Percentiles rank a stretch among this genome's conserved stretches.
These are phyloP conservation scores for Coemansia sp. DNA, from an alignment of 192 early-diverging fungal genomes.

Conservation along the genomic window DNA sequence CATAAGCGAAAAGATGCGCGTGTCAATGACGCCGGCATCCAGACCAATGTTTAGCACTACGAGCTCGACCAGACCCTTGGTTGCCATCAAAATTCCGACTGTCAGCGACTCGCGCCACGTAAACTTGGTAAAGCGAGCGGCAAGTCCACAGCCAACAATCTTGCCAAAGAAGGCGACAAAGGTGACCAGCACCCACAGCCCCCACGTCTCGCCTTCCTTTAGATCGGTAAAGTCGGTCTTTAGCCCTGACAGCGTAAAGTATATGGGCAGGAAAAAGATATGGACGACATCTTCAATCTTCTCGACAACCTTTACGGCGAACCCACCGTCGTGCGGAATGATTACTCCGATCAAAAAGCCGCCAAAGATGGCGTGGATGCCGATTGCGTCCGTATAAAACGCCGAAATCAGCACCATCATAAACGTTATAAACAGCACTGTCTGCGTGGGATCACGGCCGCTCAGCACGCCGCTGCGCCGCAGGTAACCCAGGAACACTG, in stretches of 20 bases:
- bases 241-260: slow-evolving; percentile 91
- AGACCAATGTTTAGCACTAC: slow-evolving; percentile 94
- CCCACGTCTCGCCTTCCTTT: slow-evolving; percentile 71
- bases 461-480: slow-evolving; percentile 33
- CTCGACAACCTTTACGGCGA: slow-evolving; percentile 84
- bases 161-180: slow-evolving; percentile 81
- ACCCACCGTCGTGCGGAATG: slow-evolving; percentile 83
- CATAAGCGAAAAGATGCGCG: slow-evolving; percentile 69
- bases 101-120: slow-evolving; percentile 81
- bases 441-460: slow-evolving; percentile 43
- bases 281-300: slow-evolving; percentile 90
- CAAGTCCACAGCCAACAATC: slow-evolving; percentile 74
- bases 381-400: slow-evolving; percentile 82
- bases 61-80: slow-evolving; percentile 93
- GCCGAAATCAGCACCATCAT: slow-evolving; percentile 70
- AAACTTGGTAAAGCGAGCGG: slow-evolving; percentile 68
- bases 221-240: slow-evolving; percentile 82
- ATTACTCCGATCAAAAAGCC: slow-evolving; percentile 85
- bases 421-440: slow-evolving; percentile 71
- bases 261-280: slow-evolving; percentile 87
- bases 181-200: slow-evolving; percentile 72
- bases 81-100: slow-evolving; percentile 92
- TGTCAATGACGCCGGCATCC: slow-evolving; percentile 79
- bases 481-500: slow-evolving; percentile 54
- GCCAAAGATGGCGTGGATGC: slow-evolving; percentile 94